These are phyloP conservation scores for Psilocybe subaeruginosa DNA, from an alignment of 768 basidiomycete species.

Conservation along the genomic window DNA sequence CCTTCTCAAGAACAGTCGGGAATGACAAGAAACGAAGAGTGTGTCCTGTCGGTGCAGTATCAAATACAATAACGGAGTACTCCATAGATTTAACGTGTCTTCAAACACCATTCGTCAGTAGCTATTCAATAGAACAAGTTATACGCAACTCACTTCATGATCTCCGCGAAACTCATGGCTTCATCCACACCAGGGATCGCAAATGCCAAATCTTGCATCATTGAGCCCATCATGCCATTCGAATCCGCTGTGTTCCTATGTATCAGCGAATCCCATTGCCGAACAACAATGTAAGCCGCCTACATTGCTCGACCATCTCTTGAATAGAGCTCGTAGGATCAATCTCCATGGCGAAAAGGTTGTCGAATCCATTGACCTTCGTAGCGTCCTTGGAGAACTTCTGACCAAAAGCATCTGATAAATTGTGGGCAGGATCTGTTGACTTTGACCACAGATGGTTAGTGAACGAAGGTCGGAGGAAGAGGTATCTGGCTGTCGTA, in stretches of 20 bases:
- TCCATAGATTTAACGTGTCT: slow-evolving; percentile 99
- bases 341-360: slow-evolving; percentile 99
- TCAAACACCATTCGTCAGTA: slow-evolving; percentile 9
- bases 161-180: slow-evolving; percentile 99
- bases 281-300: slow-evolving; percentile 23
- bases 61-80: slow-evolving; percentile 99
- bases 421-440: slow-evolving; percentile 99
- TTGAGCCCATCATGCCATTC: slow-evolving; percentile 95
- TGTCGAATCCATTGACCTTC: slow-evolving; percentile 95
- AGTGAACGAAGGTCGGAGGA: background rate
- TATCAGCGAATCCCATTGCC: slow-evolving; percentile 4
- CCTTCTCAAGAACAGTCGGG: slow-evolving; percentile 97
- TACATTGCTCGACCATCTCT: slow-evolving; percentile 98
- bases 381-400: slow-evolving; percentile 99
- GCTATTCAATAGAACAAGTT: background rate
- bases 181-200: slow-evolving; percentile 99
- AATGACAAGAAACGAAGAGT: slow-evolving; percentile 99
- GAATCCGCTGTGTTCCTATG: slow-evolving; percentile 63
- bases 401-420: slow-evolving; percentile 98
- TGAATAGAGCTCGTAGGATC: slow-evolving; percentile 97
- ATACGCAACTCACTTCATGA: slow-evolving; percentile 85
- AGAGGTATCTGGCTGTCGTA: slow-evolving; percentile 41
- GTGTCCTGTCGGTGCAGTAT: slow-evolving; percentile 98
- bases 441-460: slow-evolving; percentile 55
- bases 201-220: slow-evolving; percentile 99